These are phyloP conservation scores for Emmonsiellopsis sp. DNA, from an alignment of 2,329 filamentous ascomycete species.

Conservation along the genomic window DNA sequence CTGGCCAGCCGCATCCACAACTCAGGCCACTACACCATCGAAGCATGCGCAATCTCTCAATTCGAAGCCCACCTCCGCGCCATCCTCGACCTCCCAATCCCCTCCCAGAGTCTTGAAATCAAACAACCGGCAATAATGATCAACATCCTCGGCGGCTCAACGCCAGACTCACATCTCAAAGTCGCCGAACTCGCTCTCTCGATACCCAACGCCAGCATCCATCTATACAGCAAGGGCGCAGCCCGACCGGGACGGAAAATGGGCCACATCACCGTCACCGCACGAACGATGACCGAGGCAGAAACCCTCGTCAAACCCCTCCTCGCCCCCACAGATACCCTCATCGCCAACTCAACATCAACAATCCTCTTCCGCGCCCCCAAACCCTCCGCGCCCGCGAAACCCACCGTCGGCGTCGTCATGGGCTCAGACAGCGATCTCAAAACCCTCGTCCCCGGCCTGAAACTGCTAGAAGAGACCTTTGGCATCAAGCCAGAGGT, in stretches of 20 bases:
- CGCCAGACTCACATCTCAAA: slow-evolving; percentile 53
- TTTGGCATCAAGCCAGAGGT: slow-evolving; percentile 37
- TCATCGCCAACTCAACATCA: slow-evolving; percentile 54
- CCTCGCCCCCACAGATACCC: slow-evolving; percentile 66
- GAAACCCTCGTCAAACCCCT: slow-evolving; percentile 61
- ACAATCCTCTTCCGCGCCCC: slow-evolving; percentile 5
- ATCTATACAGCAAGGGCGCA: slow-evolving; percentile 83
- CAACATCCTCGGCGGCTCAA: slow-evolving; percentile 48
- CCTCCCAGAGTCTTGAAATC: slow-evolving; percentile 37
- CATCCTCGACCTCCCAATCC: slow-evolving; percentile 64
- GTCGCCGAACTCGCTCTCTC: slow-evolving; percentile 49
- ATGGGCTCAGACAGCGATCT: slow-evolving; percentile 43
- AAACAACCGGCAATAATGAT: slow-evolving; percentile 45
- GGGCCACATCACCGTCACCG: slow-evolving; percentile 81
- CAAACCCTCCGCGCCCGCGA: slow-evolving; percentile 21
- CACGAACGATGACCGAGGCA: slow-evolving; percentile 57
- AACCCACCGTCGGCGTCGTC: slow-evolving; percentile 34
- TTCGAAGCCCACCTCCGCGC: slow-evolving; percentile 84
- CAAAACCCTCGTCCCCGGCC: slow-evolving; percentile 35
- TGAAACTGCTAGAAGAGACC: slow-evolving; percentile 34
- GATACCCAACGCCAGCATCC: slow-evolving; percentile 55
- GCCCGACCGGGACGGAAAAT: slow-evolving; percentile 88
- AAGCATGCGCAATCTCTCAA: slow-evolving; percentile 81
- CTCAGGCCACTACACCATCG: slow-evolving; percentile 91
- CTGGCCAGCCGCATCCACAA: slow-evolving; percentile 80